Base-by-base conservation (phyloP, 371 early-diverging fungal species). In the Apophysomyces ossiformis region DNA sequence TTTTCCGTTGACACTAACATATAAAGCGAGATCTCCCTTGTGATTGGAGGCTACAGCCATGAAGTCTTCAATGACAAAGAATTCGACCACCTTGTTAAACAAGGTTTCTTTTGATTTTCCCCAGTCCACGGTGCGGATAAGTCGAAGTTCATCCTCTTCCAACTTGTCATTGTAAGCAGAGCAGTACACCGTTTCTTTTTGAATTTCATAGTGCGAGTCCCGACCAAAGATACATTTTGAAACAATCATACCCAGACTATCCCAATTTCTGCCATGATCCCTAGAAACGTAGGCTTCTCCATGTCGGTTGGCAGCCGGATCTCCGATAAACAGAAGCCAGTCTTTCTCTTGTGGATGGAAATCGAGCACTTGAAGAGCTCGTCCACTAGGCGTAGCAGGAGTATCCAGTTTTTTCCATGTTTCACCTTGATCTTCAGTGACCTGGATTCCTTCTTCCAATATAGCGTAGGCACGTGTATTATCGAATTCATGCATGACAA, bases 181-280 rank as follows among this genome's bases (percentile, higher is more conserved):
- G 64, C 95, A 94, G 63, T 90, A 90, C 16, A 97, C 77, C 3
- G 89, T 83, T 44, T 89, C 85, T 26, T 88, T 85, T 18, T 85
- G 78, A 57, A 90, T 83, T 16, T 80, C 71, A 37, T 91, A 92
- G 50, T 85, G 72, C 26, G 79, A 74, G 59, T 89, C 90, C 21
- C 85, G 87, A 9, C 92, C 93, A 86, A 95, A 98, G 39, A 90
- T 84, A 77, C 97, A 97, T 68, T 95, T 93, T 39, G 90, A 87
- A 15, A 90, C 94, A 79, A 91, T 94, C 9, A 93, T 89, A 18
- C 92, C 90, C 37, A 98, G 65, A 36, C 76, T 66, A 0, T 74
- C 76, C 97, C 96, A 98, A 18, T 66, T 72, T 37, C 76, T 69
- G 21, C 96, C 96, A 66, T 89, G 83, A 65, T 95, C 84, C 21